Percentiles rank a stretch among this genome's conserved stretches.
These are phyloP conservation scores for Grosmannia huntii DNA, from an alignment of 2,329 filamentous ascomycete species.

Conservation along the genomic window DNA sequence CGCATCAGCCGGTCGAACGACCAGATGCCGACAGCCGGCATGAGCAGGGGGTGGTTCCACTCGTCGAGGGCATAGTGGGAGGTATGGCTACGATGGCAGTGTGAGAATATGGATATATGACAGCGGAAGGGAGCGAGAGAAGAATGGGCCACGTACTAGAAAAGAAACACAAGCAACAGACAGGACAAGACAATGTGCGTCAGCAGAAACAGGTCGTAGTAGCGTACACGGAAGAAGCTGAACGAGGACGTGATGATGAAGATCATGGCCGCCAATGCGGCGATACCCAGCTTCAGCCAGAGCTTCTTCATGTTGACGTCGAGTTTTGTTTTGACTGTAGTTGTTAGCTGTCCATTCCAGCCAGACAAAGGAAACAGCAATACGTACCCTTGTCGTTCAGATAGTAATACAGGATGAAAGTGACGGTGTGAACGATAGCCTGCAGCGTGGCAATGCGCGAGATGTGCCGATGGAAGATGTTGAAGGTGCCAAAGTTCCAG, in stretches of 20 bases:
- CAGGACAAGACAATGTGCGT: constrained; percentile 28
- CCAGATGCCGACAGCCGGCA: constrained; percentile 10
- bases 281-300: not conserved
- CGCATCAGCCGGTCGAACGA: constrained; percentile 18
- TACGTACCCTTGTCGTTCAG: not conserved
- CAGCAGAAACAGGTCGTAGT: constrained; percentile 38
- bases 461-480: constrained; percentile 53
- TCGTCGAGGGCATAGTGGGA: constrained; percentile 1
- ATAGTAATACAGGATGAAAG: constrained; percentile 28
- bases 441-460: constrained; percentile 49
- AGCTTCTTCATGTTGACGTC: not conserved
- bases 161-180: constrained; percentile 24
- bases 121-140: too few species aligned
- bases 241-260: constrained; percentile 32
- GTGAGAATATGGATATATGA: not conserved
- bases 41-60: constrained; percentile 11
- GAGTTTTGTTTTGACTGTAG: too few species aligned
- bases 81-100: constrained; percentile 10
- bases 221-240: constrained; percentile 35
- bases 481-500: constrained; percentile 55
- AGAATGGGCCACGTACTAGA: constrained; percentile 8
- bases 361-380: not conserved
- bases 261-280: constrained; percentile 26
- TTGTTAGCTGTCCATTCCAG: not conserved
- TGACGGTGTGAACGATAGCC: constrained; percentile 47